Evolutionary conservation across 805 yeast species (phyloP), one percentile per base, ranked within the genome.

Genomic region (baker's yeast (Saccharomyces cerevisiae)): DNA sequence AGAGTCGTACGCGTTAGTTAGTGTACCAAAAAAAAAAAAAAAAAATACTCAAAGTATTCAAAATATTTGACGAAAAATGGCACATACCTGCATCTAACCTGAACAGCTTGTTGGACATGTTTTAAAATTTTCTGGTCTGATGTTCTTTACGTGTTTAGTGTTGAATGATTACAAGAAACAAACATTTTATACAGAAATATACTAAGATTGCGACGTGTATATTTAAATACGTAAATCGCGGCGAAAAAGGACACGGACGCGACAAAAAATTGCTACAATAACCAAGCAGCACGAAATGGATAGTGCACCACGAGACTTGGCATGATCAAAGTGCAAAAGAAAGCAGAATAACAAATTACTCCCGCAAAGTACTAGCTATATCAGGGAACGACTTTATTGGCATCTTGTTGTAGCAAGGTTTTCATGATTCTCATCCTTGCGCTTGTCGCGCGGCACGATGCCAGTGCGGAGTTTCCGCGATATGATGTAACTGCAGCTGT

Each of bases 51-150:
- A n/a, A n/a, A n/a, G n/a, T n/a, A 46, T 21, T 4, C 24, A 41
- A n/a, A 29, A 4, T 14, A 30, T 52, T 21, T 17, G 21, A 17
- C 3, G 32, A 30, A 43, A 9, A 9, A 29, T 27, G 8, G 3
- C 10, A 60, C 73, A 41, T 61, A 68, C 76, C 76, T 52, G 76
- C 75, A 41, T 71, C 72, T 53, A 74, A 58, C 67, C 76, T 74
- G 53, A 74, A 73, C 17, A 74, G 62, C 56, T 66, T 68, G 28
- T 64, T 59, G 52, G 64, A 66, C 73, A 70, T 70, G 31, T 17
- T 61, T n/a, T n/a, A 11, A 22, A 22, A 21, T 51, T 22, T 27
- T 52, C 22, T 36, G 22, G 22, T 36, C 24, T 36, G 24, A 17
- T 6, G 24, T 36, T 17, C 11, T 36, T 17, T 17, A 17, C 24